Base-by-base conservation (phyloP, 139 green algal genomes). In the Tetraselmis striata region DNA sequence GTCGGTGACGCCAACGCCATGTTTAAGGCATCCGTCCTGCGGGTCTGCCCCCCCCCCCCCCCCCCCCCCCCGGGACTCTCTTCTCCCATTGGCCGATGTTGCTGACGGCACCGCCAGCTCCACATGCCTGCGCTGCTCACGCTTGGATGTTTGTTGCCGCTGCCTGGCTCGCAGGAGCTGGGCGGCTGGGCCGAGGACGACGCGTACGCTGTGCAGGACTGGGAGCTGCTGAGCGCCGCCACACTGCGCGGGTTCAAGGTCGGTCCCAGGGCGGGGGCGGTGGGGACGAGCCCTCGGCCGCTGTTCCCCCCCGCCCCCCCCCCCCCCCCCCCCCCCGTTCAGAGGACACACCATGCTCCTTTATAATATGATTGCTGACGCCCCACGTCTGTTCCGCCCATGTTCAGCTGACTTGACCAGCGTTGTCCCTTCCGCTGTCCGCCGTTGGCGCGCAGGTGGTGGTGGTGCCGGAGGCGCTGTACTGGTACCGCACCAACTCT, bases 161-260 rank as follows among this genome's bases (percentile, higher is more conserved):
- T 29, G 2, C 25, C 5, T 31, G 22, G 26, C n/a, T 2, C 23
- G 74, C 26, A 77, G 74, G 74, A 77, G 74, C 74, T 77, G 22
- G 74, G 74, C 2, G 74, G 74, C 74, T 77, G 74, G 74, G 74
- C 74, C 5, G 74, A 77, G 25, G 74, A 77, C 74, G 74, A 77
- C 26, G 74, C 74, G 74, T 77, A 77, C 25, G 74, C 26, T 29
- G 74, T 77, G 74, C 74, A 77, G 25, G 74, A 77, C 74, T 77
- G 74, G 74, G 74, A 77, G 74, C 74, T 77, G 2, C n/a, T 77
- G 26, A 29, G 26, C 25, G 26, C 26, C 22, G 74, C 74, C 2
- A 29, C 74, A 28, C 26, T 77, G 74, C 22, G 74, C 5, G 74
- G 74, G 23, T 77, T 28, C 74, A 77, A 29, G 74, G 26, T 77